Conservation (phyloP, 306 rosid genomes). For the Cercis canadensis region DNA sequence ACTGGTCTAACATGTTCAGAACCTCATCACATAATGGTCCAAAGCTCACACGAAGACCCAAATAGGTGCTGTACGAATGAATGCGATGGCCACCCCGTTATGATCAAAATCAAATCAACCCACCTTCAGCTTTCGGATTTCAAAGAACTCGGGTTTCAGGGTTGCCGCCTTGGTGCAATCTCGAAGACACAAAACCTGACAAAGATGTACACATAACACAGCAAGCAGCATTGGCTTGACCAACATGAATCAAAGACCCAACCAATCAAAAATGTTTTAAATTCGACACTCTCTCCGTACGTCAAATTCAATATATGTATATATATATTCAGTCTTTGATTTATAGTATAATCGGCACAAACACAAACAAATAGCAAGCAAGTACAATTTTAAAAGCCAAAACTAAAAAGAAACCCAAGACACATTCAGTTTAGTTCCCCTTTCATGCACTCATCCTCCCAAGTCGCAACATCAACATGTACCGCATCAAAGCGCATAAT, state of each 20-base stretch:
- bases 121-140: background rate
- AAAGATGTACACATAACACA: slow-evolving; percentile 7
- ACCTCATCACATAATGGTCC: background rate
- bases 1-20: slow-evolving; percentile 18
- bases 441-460: too few relatives aligned
- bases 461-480: too few relatives aligned
- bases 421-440: too few relatives aligned
- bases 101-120: background rate
- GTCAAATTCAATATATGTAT: too few relatives aligned
- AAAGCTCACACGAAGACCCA: slow-evolving; percentile 3
- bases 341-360: too few relatives aligned
- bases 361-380: too few relatives aligned
- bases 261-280: too few relatives aligned
- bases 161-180: background rate
- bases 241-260: too few relatives aligned
- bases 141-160: background rate
- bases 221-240: background rate
- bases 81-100: background rate
- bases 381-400: too few relatives aligned
- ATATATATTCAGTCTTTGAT: too few relatives aligned
- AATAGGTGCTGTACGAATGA: background rate
- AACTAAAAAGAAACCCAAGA: too few relatives aligned
- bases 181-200: slow-evolving; percentile 7
- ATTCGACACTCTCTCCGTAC: too few relatives aligned
- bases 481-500: background rate